These are phyloP conservation scores for Raddia guianensis DNA, from an alignment of 176 grass and related monocot species.

Conservation along the genomic window DNA sequence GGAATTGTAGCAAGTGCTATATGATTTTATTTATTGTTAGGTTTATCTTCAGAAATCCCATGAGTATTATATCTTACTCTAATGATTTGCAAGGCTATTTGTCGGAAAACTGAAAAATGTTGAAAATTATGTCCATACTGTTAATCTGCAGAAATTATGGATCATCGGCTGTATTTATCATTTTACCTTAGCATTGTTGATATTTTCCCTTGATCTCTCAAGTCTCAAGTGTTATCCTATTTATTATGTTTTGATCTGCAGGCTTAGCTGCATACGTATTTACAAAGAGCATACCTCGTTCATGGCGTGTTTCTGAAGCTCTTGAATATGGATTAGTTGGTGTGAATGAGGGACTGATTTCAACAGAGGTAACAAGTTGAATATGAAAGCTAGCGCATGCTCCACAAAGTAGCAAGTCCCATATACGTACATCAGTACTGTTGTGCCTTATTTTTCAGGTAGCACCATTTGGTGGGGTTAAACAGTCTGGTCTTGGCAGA, in stretches of 20 bases:
- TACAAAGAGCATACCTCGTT: conserved; percentile 80
- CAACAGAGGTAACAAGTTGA: conserved; percentile 62
- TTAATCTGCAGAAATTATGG: conserved; percentile 12
- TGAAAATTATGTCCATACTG: background rate
- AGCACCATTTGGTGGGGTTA: conserved; percentile 89
- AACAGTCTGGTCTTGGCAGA: conserved; percentile 90
- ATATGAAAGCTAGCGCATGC: background rate
- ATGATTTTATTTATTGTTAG: background rate
- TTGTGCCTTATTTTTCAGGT: conserved; percentile 49
- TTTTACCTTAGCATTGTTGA: background rate
- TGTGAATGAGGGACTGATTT: conserved; percentile 93
- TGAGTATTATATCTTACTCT: background rate
- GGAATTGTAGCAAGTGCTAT: conserved; percentile 6
- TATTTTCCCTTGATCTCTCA: background rate
- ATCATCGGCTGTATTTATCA: background rate
- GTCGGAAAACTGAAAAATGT: conserved; percentile 9
- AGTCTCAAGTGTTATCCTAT: background rate
- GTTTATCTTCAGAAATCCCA: background rate
- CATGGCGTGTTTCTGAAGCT: conserved; percentile 94
- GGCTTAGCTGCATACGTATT: conserved; percentile 96
- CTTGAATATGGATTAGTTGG: conserved; percentile 93
- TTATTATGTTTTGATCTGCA: conserved; percentile 44
- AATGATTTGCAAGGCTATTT: background rate
- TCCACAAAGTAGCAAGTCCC: background rate
- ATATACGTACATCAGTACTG: background rate